Evolutionary conservation across 2,329 filamentous ascomycete species (phyloP).

Genomic region (Penicillium janthinellum): DNA sequence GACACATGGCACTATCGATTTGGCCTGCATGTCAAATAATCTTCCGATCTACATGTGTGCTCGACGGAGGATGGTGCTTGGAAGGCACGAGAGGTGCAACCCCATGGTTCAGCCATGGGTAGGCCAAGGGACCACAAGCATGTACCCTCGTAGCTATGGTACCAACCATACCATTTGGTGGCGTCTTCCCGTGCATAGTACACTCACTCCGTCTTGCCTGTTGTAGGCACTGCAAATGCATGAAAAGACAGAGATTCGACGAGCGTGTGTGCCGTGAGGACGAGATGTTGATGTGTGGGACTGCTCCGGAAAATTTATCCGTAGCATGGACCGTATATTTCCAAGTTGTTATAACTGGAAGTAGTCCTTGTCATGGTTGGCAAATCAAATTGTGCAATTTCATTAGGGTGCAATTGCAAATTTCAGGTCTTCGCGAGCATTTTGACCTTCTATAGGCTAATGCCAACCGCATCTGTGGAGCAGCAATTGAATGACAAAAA

Average conservation of each 20-base stretch:
- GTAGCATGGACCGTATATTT: background rate
- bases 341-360: background rate
- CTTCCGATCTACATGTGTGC: background rate
- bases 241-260: too few species aligned
- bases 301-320: background rate
- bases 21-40: background rate
- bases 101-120: too few species aligned
- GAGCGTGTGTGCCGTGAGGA: too few species aligned
- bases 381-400: background rate
- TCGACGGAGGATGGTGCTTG: too few species aligned
- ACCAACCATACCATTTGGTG: too few species aligned
- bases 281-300: too few species aligned
- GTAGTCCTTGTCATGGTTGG: background rate
- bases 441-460: background rate
- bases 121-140: too few species aligned
- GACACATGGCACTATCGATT: background rate
- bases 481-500: background rate
- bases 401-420: background rate
- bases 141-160: too few species aligned
- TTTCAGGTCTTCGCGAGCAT: background rate
- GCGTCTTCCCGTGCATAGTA: too few species aligned
- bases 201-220: too few species aligned
- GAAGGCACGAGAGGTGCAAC: too few species aligned
- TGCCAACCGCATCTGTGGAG: background rate
- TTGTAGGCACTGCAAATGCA: too few species aligned